phyloP scores from a whole-genome alignment of 1,284 basidiomycete genomes.

The Trametes polyzona region DNA sequence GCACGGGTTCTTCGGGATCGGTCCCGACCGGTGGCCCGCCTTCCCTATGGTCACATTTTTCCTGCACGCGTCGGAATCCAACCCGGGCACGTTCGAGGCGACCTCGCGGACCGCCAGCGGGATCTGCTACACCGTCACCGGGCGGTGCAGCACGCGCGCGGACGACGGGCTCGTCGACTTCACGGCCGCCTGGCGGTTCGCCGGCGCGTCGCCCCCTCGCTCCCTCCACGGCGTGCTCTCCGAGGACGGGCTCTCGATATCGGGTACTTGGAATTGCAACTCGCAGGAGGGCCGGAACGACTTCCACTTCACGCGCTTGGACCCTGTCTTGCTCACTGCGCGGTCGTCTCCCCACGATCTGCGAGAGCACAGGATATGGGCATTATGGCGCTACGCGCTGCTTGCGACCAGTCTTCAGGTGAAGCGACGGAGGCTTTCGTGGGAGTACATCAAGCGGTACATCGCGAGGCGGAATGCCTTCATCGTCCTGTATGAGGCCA shows the following conservation, averaged over 20 bases:
- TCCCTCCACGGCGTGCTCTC: conserved; percentile 7
- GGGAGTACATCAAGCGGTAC: not conserved
- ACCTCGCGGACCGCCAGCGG: not conserved
- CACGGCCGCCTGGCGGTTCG: not conserved
- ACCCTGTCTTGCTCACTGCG: conserved; percentile 11
- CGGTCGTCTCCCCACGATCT: conserved; percentile 3
- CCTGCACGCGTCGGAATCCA: not conserved
- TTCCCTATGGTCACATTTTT: not conserved
- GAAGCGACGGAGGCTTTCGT: not conserved
- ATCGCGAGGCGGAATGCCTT: not conserved
- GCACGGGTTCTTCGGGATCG: not conserved
- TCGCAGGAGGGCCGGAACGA: not conserved
- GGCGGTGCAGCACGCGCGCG: not conserved
- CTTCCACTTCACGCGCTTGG: conserved; percentile 12
- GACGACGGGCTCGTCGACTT: conserved; percentile 1
- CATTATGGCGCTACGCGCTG: conserved; percentile 17
- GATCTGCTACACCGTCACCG: not conserved
- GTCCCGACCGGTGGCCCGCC: not conserved
- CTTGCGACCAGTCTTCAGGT: conserved; percentile 1
- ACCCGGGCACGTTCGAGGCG: not conserved
- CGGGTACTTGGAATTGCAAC: conserved; percentile 5
- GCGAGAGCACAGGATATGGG: not conserved
- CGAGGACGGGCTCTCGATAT: conserved; percentile 17
- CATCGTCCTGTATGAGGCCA: no score
- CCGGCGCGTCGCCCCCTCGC: not conserved